Evolutionary conservation across 2,329 filamentous ascomycete species (phyloP).

Genomic region (Exophiala sp.): DNA sequence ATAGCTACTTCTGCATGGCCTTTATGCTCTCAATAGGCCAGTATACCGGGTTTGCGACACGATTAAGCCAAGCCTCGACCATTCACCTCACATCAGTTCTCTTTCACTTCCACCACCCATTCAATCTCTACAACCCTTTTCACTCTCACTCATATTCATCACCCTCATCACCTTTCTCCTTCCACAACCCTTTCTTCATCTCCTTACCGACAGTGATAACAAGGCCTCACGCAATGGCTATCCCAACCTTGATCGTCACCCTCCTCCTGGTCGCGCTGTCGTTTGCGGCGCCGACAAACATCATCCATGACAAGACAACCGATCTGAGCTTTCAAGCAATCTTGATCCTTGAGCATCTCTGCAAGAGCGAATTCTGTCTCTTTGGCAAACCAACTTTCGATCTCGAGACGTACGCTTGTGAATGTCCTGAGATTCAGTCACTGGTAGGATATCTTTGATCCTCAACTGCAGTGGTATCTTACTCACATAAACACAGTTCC

Average conservation of each 20-base stretch:
- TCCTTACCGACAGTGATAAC: background rate
- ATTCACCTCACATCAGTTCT: background rate
- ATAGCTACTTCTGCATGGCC: background rate
- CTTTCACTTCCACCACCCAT: background rate
- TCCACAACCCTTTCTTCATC: background rate
- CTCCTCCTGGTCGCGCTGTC: conserved; percentile 5
- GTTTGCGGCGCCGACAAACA: conserved; percentile 13
- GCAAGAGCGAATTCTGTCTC: conserved; percentile 13
- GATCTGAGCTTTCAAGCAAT: background rate
- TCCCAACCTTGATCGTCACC: conserved; percentile 3
- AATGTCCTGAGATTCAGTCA: conserved; percentile 6
- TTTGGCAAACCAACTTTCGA: conserved; percentile 13
- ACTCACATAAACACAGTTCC: conserved; percentile 10
- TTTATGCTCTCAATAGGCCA: background rate
- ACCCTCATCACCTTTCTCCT: conserved; percentile 1
- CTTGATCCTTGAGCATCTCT: conserved; percentile 8
- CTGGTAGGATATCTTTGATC: conserved; percentile 5
- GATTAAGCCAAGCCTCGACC: background rate
- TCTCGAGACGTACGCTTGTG: conserved; percentile 6
- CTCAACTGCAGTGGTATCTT: background rate
- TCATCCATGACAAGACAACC: conserved; percentile 2
- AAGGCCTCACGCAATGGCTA: background rate
- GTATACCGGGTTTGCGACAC: background rate
- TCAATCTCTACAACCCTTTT: background rate
- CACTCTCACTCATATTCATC: background rate